Conservation (phyloP, 148 eudicot genomes). For the Pouteria glomerata region DNA sequence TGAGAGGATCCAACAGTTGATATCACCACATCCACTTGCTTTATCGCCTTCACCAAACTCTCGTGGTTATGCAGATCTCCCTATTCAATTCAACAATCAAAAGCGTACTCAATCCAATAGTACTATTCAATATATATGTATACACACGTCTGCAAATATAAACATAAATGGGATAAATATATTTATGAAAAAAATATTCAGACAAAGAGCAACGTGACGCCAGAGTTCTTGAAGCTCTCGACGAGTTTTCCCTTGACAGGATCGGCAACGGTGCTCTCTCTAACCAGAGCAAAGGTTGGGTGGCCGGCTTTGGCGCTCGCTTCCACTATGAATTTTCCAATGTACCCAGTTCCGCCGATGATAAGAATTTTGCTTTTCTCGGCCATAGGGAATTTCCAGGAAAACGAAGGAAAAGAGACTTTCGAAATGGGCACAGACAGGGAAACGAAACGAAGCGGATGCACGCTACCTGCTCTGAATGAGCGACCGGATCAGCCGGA, state of each 20-base stretch:
- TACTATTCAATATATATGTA: too few relatives aligned
- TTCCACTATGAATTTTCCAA: conserved; percentile 54
- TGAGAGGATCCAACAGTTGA: conserved; percentile 14
- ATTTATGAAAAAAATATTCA: neutral
- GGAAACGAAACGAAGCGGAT: neutral
- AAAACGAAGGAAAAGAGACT: neutral
- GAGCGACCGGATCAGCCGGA: neutral
- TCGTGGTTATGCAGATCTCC: conserved; percentile 24
- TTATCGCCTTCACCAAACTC: conserved; percentile 25
- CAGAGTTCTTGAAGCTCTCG: conserved; percentile 33
- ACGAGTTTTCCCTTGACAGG: conserved; percentile 32
- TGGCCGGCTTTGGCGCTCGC: conserved; percentile 47
- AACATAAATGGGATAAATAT: too few relatives aligned
- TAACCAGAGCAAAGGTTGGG: conserved; percentile 44
- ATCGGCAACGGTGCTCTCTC: conserved; percentile 32
- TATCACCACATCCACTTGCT: conserved; percentile 29
- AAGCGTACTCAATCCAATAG: too few relatives aligned
- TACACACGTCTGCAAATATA: neutral
- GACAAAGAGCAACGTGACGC: conserved; percentile 40
- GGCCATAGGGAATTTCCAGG: conserved; percentile 22
- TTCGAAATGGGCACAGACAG: neutral
- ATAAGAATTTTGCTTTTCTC: conserved; percentile 50
- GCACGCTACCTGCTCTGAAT: too few relatives aligned
- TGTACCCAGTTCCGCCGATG: conserved; percentile 60
- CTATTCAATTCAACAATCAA: conserved; percentile 9